A percentile compares a stretch with the other conserved stretches of the same genome.
Conservation (phyloP, 2,329 filamentous ascomycete genomes). For the Microascus cirrosus region DNA sequence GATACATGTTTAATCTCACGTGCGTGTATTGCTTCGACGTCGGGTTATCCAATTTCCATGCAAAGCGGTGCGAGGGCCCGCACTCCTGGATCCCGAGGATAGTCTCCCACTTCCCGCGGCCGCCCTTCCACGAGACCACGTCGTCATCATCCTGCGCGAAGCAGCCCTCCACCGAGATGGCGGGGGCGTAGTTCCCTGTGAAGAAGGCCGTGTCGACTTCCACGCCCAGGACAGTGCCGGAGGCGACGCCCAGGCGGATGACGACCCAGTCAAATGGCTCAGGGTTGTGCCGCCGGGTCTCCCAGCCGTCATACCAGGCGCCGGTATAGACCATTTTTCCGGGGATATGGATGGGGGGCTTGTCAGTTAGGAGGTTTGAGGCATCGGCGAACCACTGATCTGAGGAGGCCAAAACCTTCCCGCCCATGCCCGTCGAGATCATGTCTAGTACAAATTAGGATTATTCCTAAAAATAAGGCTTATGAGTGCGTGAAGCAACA, state of each 20-base stretch:
- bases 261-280: constrained; percentile 57
- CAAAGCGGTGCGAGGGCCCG: constrained; percentile 62
- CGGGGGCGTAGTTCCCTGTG: constrained; percentile 71
- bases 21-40: constrained; percentile 64
- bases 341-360: constrained; percentile 47
- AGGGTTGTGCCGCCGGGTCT: constrained; percentile 55
- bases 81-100: constrained; percentile 61
- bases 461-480: background rate
- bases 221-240: constrained; percentile 60
- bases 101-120: constrained; percentile 55
- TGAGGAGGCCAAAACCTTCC: constrained; percentile 53
- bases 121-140: constrained; percentile 50
- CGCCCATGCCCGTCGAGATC: constrained; percentile 48
- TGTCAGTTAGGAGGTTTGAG: constrained; percentile 52
- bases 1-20: constrained; percentile 73
- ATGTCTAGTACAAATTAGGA: constrained; percentile 33
- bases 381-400: constrained; percentile 62
- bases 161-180: constrained; percentile 66
- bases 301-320: constrained; percentile 63
- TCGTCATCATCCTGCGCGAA: constrained; percentile 55
- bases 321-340: constrained; percentile 60
- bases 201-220: constrained; percentile 78
- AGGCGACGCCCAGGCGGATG: constrained; percentile 55
- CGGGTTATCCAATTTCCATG: constrained; percentile 52
- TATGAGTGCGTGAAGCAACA: background rate